Base-by-base conservation (phyloP, 441 rosid genomes). In the Biscutella laevigata region DNA sequence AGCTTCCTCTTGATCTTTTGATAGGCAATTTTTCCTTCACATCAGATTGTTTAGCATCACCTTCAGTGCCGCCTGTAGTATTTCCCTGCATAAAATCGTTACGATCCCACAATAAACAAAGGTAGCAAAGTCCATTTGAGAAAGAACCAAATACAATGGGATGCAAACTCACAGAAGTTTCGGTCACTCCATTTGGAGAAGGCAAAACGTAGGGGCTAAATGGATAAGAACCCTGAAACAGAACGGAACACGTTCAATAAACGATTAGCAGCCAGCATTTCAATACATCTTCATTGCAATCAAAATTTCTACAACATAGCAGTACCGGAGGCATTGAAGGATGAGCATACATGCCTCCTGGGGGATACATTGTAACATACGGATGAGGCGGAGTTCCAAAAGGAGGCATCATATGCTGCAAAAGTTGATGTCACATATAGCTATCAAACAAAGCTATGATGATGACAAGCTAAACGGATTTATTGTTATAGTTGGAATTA, bases 1-100 rank as follows among this genome's bases (percentile, higher is more conserved):
- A 77, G 70, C 96, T 88, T 71, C 94, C 98, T 80, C 83, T 88
- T 4, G 98, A 91, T 74, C 96, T 83, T 83, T 91, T 88, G 59
- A 88, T 83, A 42, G 96, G 94, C 67, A 88, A 73, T 51, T 91
- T 91, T 69, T 91, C 98, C 73, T 88, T 91, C 44, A 33, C 80
- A 16, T 88, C 95, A 70, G 95, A 59, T 53, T 79, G 83, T 71
- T 79, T 91, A 29, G 74, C 82, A 67, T 88, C 98, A 43, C 77
- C 71, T 65, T 85, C 91, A 19, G 56, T 42, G 43, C 65, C 61
- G 16, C 83, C 79, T 59, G 84, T 85, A 67, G 83, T 75, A 73
- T 74, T 83, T 65, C 86, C 91, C 98, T 91, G 50, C 22, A 34
- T 39, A 40, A 40, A 66, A 77, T 8, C 21, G 39, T 32, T 28